Percentiles rank a stretch among this genome's conserved stretches.
Conservation (phyloP, 495 filamentous ascomycete species). For the Pyrenopolyporus hunteri region DNA sequence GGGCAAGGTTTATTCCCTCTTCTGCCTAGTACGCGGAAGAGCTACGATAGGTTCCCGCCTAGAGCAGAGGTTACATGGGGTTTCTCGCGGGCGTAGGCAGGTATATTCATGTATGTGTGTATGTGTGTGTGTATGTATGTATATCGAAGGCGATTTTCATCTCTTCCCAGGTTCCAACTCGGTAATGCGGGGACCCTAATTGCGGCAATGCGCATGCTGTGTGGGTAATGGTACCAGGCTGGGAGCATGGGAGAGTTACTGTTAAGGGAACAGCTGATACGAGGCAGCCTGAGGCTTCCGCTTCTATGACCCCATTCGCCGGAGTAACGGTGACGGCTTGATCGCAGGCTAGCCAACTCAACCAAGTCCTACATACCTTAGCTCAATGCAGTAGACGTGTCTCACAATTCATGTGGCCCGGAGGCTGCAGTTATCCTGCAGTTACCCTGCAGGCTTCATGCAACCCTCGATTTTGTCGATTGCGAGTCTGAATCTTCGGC, state of each 20-base stretch:
- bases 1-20: slow-evolving; percentile 13
- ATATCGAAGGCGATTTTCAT: slow-evolving; percentile 5
- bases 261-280: slow-evolving; percentile 32
- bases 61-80: slow-evolving; percentile 14
- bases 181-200: slow-evolving; percentile 29
- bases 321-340: slow-evolving; percentile 7
- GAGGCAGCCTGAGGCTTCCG: slow-evolving; percentile 11
- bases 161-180: slow-evolving; percentile 22
- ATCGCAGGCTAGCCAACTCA: slow-evolving; percentile 26
- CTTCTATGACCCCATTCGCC: slow-evolving; percentile 6
- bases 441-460: slow-evolving; percentile 17
- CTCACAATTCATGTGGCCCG: slow-evolving; percentile 37
- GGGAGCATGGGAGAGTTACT: slow-evolving; percentile 11
- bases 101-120: too few species aligned
- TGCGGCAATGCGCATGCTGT: slow-evolving; percentile 25
- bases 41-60: slow-evolving; percentile 25
- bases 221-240: slow-evolving; percentile 23
- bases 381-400: slow-evolving; percentile 37
- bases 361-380: slow-evolving; percentile 30
- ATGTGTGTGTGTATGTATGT: background rate
- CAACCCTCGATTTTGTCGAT: background rate
- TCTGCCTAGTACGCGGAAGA: slow-evolving; percentile 7
- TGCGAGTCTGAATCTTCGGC: background rate
- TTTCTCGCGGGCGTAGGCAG: slow-evolving; percentile 4
- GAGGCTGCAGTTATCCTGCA: slow-evolving; percentile 29